Base-by-base conservation (phyloP, 208 protist species). In the Zelonia costaricensis region DNA sequence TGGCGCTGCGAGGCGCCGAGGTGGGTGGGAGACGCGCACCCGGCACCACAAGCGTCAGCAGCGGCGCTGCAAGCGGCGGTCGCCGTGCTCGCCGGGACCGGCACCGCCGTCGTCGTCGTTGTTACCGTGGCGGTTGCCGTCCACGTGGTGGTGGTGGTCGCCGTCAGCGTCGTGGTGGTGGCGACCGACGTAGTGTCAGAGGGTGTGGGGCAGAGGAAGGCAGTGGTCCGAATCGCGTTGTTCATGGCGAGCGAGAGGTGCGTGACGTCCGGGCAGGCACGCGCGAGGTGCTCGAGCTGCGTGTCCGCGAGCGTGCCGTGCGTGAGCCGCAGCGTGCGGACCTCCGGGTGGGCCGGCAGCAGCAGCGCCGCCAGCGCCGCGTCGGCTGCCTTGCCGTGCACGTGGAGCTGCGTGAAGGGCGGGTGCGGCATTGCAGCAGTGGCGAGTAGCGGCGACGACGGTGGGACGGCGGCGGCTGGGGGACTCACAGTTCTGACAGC, bases 201-300 rank as follows among this genome's bases (percentile, higher is more conserved):
- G n/a, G 53, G 61, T 27, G 67, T 57, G 0, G 65, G 51, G 22
- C 76, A 69, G 25, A 88, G 48, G 38, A 88, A 88, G 16, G 66
- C 53, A n/a, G 81, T 88, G 30, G 40, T 65, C 33, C 47, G 48
- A 39, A 88, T 62, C 15, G 39, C 42, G 30, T 53, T 52, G 38
- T 80, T 84, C 81, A 88, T 88, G 16, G 60, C 63, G 27, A 88
- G 45, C 4, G 81, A 82, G 16, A 88, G 77, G 31, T 74, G 67
- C 44, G 73, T 71, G 16, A 88, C 74, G 48, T 72, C 53, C n/a
- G 55, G 70, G 69, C 81, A 88, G 56, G 35, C 53, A 0, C 63
- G 62, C 1, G 77, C 65, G 1, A 88, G 39, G 22, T 74, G 12
- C 3, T 48, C 48, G 25, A 88, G 65, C 57, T 84, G 62, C n/a